A percentile compares a stretch with the other conserved stretches of the same genome.
phyloP scores from a whole-genome alignment of 2,329 filamentous ascomycete genomes.

The Erysiphe pisi region DNA sequence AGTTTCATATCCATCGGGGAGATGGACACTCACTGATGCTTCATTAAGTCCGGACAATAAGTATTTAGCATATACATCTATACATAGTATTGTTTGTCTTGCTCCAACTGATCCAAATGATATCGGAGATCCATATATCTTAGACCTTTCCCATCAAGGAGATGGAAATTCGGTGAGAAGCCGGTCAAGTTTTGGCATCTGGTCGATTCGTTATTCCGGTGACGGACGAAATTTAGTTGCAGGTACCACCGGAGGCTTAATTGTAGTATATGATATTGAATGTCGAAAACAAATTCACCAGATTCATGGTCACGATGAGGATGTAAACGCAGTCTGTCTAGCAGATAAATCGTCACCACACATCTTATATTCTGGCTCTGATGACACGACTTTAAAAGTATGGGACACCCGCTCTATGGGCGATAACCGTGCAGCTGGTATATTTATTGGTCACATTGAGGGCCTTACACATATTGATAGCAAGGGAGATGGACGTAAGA shows the following conservation, averaged over 20 bases:
- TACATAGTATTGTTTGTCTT: conserved; percentile 71
- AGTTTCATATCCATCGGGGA: conserved; percentile 69
- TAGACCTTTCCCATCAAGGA: conserved; percentile 57
- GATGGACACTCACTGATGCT: conserved; percentile 95
- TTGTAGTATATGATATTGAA: conserved; percentile 90
- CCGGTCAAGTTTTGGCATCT: conserved; percentile 52
- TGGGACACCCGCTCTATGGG: conserved; percentile 94
- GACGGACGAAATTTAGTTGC: conserved; percentile 85
- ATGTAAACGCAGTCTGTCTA: conserved; percentile 96
- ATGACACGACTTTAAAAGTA: conserved; percentile 87
- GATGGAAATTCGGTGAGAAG: conserved; percentile 31
- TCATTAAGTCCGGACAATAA: conserved; percentile 83
- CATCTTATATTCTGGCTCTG: conserved; percentile 89
- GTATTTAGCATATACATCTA: conserved; percentile 84
- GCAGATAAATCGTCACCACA: conserved; percentile 81
- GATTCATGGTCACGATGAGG: conserved; percentile 59
- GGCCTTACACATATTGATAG: conserved; percentile 59
- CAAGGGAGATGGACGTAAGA: conserved; percentile 52
- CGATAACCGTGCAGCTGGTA: conserved; percentile 60
- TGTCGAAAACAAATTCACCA: conserved; percentile 58
- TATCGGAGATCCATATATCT: conserved; percentile 61
- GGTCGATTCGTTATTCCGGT: conserved; percentile 84
- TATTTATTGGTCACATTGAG: conserved; percentile 56
- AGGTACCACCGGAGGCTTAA: conserved; percentile 65
- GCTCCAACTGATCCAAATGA: conserved; percentile 79